phyloP scores from a whole-genome alignment of 768 basidiomycete genomes.

The Leucosporidium yakuticum region DNA sequence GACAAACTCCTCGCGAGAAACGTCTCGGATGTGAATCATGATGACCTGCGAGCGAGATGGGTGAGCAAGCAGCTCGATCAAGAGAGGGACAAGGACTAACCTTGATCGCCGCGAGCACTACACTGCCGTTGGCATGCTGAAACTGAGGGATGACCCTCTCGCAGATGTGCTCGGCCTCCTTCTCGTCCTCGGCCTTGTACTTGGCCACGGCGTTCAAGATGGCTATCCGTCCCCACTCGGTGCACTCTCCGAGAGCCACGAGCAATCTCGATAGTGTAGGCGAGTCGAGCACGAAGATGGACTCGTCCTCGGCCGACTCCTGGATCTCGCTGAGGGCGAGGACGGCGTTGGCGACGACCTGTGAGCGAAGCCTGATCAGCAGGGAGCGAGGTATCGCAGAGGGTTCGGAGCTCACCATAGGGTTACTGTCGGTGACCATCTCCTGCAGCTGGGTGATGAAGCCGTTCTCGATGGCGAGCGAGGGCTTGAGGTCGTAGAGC shows the following conservation, averaged over 20 bases:
- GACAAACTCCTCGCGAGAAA: conserved; percentile 71
- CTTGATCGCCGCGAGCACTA: conserved; percentile 94
- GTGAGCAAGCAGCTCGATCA: background rate
- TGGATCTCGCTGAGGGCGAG: conserved; percentile 91
- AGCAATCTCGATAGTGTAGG: conserved; percentile 78
- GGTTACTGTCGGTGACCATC: conserved; percentile 91
- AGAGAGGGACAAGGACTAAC: conserved; percentile 46
- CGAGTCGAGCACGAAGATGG: conserved; percentile 74
- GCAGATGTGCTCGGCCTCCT: conserved; percentile 97
- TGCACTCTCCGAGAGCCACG: conserved; percentile 94
- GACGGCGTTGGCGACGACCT: conserved; percentile 98
- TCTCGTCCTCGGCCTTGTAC: conserved; percentile 76
- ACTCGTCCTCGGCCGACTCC: conserved; percentile 50
- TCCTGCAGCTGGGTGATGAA: conserved; percentile 83
- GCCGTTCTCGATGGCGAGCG: conserved; percentile 88
- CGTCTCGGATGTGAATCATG: conserved; percentile 90
- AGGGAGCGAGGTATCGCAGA: too few relatives aligned
- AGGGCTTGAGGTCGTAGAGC: conserved; percentile 92
- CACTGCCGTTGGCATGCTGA: conserved; percentile 92
- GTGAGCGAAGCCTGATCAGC: background rate
- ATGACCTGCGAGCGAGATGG: conserved; percentile 58
- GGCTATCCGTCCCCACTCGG: conserved; percentile 97
- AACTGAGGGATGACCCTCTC: conserved; percentile 98
- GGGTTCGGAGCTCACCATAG: conserved; percentile 92
- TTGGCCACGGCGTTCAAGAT: conserved; percentile 78